Evolutionary conservation across 148 eudicot species (phyloP).

Genomic region (Chenopodium berlandieri): DNA sequence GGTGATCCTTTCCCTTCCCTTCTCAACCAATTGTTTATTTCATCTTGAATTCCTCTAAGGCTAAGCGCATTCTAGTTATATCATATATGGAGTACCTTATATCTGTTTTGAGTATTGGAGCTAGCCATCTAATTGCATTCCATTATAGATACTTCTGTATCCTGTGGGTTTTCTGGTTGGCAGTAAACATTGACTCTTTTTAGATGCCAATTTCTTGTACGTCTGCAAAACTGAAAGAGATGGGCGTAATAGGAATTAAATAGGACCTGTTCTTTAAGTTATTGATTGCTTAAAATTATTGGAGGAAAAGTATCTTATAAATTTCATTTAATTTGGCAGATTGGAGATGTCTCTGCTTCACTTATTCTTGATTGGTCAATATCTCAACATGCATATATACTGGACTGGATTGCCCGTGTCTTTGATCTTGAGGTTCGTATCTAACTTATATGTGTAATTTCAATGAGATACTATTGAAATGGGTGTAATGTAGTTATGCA

Average conservation of each 20-base stretch:
- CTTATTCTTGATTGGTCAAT: slow-evolving; percentile 91
- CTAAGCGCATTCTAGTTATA: not conserved
- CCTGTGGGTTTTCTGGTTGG: not conserved
- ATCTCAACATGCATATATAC: slow-evolving; percentile 66
- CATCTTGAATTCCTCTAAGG: not conserved
- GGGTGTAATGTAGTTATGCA: not conserved
- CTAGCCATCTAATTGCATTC: not conserved
- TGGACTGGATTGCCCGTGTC: slow-evolving; percentile 90
- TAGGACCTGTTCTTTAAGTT: not conserved
- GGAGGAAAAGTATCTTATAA: slow-evolving; percentile 4
- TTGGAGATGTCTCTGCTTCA: slow-evolving; percentile 61
- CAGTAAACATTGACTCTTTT: not conserved
- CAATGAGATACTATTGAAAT: not conserved
- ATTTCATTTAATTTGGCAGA: slow-evolving; percentile 41
- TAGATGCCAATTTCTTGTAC: not conserved
- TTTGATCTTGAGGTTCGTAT: slow-evolving; percentile 80
- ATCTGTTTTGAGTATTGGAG: not conserved
- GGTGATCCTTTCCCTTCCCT: not conserved
- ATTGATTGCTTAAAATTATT: slow-evolving; percentile 1
- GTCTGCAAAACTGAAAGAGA: not conserved
- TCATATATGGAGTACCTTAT: not conserved
- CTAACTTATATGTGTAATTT: not conserved
- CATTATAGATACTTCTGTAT: slow-evolving; percentile 5
- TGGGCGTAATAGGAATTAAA: slow-evolving; percentile 4
- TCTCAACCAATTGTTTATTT: not conserved